Base-by-base conservation (phyloP, 2,329 filamentous ascomycete species). In the Cadophora malorum region DNA sequence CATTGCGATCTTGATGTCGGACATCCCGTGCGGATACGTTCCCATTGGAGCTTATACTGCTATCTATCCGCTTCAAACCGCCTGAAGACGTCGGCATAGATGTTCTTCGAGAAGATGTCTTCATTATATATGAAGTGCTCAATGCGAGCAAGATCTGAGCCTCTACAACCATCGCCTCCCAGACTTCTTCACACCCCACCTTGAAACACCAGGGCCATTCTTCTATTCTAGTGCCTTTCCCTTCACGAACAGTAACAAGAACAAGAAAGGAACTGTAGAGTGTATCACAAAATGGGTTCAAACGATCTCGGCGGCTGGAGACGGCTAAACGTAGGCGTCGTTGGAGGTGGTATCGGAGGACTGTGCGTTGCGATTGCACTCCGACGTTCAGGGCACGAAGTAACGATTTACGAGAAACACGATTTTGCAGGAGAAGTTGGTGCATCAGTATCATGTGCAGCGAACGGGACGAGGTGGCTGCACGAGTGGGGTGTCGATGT, bases 381-480 rank as follows among this genome's bases (percentile, higher is more conserved):
- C 6, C 81, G 85, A 25, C 82, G 83, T 25, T 81, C 82, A 19
- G 86, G 86, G 61, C 85, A 87, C 75, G 76, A 79, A 4, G 84
- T 87, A 2, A 90, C 86, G 23, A 84, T 92, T 70, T 91, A 91
- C 74, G 90, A 91, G 75, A 85, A 85, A 47, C 82, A 84, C 41
- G 87, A 91, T 76, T 91, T 87, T 71, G 88, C 84, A 0, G 88
- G 89, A 16, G 90, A 92, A 75, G 88, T 90, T 0, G 90, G 90
- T 14, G 88, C 88, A 0, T 90, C 88, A 0, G 84, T 91, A 0
- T 89, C 86, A 0, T 91, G 89, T 73, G 90, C 90, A 0, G 88
- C 90, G 10, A 92, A 92, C 73, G 90, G 89, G 8, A 90, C 89
- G 0, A 83, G 87, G 58, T 92, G 89, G 89, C 80, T 92, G 8